Base-by-base conservation (phyloP, 441 rosid species). In the Corymbia citriodora region DNA sequence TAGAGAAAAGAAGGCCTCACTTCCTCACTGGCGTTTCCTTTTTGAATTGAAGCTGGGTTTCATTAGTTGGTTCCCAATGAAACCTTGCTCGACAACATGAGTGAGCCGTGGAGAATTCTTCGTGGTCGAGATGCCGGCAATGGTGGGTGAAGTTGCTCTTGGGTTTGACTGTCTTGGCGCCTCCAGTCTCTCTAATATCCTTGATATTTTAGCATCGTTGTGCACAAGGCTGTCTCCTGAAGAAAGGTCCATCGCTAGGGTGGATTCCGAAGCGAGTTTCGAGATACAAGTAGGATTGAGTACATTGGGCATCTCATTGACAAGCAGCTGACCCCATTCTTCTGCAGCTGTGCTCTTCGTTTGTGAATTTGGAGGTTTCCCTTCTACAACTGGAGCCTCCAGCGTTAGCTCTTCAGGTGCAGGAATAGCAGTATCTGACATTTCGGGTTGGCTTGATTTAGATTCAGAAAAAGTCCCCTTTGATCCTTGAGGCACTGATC, bases 281-380 rank as follows among this genome's bases (percentile, higher is more conserved):
- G 96, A 88, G 90, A 72, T 54, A 89, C 92, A 92, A 50, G 93
- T 90, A 68, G 98, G 96, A 91, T 95, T 93, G 91, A 90, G 90
- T 90, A 90, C 92, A 86, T 88, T 90, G 55, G 93, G 95, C 92
- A 89, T 91, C 92, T 94, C 99, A 82, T 88, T 93, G 88, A 95
- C 96, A 90, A 96, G 95, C 74, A 98, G 93, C 91, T 94, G 97
- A 92, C 96, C 98, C 99, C 99, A 96, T 94, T 98, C 99, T 92
- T 98, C 96, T 55, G 96, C 90, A 82, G 93, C 88, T 86, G 91
- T 79, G 85, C 52, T 21, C n/a, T 45, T 79, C 52, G 52, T 79
- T 48, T 14, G 52, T 79, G 85, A 79, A 12, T 79, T 49, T 12
- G 52, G 52, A 79, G 85, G 92, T 93, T 91, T 91, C 79, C 92